These are phyloP conservation scores for Lichtheimia hyalospora DNA, from an alignment of 371 early-diverging fungal genomes.

Conservation along the genomic window DNA sequence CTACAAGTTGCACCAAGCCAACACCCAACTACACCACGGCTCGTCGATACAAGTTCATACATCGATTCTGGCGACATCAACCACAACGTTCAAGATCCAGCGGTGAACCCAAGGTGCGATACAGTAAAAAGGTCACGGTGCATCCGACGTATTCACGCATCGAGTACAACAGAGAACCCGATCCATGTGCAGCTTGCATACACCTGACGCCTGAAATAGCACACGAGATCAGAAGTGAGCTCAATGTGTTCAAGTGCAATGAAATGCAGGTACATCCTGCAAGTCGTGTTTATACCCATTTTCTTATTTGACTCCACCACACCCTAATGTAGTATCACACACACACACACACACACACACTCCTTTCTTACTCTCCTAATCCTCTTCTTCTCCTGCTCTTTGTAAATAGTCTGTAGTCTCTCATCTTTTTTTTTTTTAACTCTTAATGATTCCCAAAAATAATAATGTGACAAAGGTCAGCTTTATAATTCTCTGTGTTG, in stretches of 20 bases:
- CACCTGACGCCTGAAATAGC: constrained; percentile 60
- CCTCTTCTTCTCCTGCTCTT: background rate
- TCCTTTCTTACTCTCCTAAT: background rate
- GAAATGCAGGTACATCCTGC: constrained; percentile 76
- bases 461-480: too few relatives aligned
- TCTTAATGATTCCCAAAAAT: too few relatives aligned
- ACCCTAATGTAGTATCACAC: background rate
- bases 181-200: constrained; percentile 52
- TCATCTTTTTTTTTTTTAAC: too few relatives aligned
- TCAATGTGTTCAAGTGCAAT: constrained; percentile 68
- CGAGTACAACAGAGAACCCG: constrained; percentile 15
- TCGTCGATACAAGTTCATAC: too few relatives aligned
- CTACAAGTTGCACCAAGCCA: too few relatives aligned
- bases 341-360: too few relatives aligned
- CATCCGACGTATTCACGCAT: constrained; percentile 4
- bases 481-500: too few relatives aligned
- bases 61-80: too few relatives aligned
- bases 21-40: too few relatives aligned
- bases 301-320: constrained; percentile 44
- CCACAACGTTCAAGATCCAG: too few relatives aligned
- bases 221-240: constrained; percentile 66
- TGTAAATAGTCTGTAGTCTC: too few relatives aligned
- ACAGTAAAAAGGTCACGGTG: constrained; percentile 6
- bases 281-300: constrained; percentile 67
- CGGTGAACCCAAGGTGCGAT: background rate